Evolutionary conservation across 2,329 filamentous ascomycete genomes (phyloP), one percentile per base, ranked within the genome.

Genomic region (Aspergillus persii): DNA sequence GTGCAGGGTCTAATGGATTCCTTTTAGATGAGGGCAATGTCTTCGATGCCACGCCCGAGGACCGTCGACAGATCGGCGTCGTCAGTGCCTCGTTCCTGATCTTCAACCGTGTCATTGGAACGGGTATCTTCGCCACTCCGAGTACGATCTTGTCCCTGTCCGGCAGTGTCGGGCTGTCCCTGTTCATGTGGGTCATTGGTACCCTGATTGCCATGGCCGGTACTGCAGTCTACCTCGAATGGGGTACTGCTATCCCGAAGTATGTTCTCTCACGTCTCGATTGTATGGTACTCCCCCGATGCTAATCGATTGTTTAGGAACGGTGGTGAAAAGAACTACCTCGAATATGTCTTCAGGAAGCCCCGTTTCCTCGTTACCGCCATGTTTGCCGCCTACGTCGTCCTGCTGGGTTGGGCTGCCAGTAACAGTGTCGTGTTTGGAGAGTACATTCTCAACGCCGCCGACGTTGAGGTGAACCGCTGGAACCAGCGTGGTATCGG

Each of bases 261-360:
- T 76, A 74, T 49, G 66, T 61, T 9, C 27, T 5, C n/a, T 6
- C 12, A 23, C 18, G 4, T 12, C 36, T 41, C 36, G 36, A 41
- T 15, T n/a, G 15, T 7, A 41, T 41, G 15, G 15, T 41, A 7
- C 36, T 7, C 12, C 11, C 36, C 7, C 12, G 29, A 30, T n/a
- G 50, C 50, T 57, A 47, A 65, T 31, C 36, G 3, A 68, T 68
- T 15, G 68, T 41, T 41, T 69, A 67, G 80, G 71, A 69, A 81
- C 68, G 81, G 82, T 41, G 81, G 81, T n/a, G 81, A 83, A 64
- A 78, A 81, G 53, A 79, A 83, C 44, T 84, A 84, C 65, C 78
- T 84, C 47, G 81, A 84, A 70, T 80, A 81, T 41, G 80, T 83
- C 39, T 84, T 80, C 66, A 75, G 72, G 50, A 78, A 75, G 23